Percentiles rank a stretch among this genome's conserved stretches.
These are phyloP conservation scores for Ophiocordyceps australis DNA, from an alignment of 2,329 filamentous ascomycete genomes.

Conservation along the genomic window DNA sequence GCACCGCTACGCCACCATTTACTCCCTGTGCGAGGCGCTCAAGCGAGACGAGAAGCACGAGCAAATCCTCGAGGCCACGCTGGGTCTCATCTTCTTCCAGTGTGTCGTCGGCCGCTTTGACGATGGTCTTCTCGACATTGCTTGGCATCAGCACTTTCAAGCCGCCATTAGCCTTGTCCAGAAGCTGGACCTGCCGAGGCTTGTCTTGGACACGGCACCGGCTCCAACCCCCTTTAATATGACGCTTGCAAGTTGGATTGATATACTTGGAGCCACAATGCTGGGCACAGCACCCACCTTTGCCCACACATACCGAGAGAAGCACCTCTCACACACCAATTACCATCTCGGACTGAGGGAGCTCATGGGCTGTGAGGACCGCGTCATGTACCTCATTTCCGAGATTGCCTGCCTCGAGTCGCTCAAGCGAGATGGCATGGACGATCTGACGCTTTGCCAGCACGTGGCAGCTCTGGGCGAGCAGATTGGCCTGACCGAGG, in stretches of 20 bases:
- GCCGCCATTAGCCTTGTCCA: conserved; percentile 72
- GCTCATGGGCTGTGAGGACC: conserved; percentile 94
- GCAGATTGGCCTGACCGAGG: conserved; percentile 71
- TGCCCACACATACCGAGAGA: conserved; percentile 87
- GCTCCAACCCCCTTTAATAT: conserved; percentile 76
- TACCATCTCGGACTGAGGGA: conserved; percentile 59
- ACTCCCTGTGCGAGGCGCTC: conserved; percentile 67
- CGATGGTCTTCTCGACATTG: conserved; percentile 74
- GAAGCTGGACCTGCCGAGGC: conserved; percentile 60
- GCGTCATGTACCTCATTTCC: conserved; percentile 93
- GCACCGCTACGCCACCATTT: conserved; percentile 77
- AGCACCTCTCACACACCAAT: conserved; percentile 55
- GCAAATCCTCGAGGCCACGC: conserved; percentile 77
- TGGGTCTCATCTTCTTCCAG: conserved; percentile 94
- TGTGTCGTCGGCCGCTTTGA: conserved; percentile 76
- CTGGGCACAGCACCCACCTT: conserved; percentile 71
- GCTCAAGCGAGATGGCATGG: conserved; percentile 66
- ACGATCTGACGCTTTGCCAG: conserved; percentile 70
- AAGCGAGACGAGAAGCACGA: conserved; percentile 66
- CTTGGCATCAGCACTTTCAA: conserved; percentile 95
- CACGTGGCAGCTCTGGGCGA: conserved; percentile 79
- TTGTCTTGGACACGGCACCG: conserved; percentile 38
- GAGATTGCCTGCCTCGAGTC: conserved; percentile 94
- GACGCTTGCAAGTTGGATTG: conserved; percentile 87
- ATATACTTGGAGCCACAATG: conserved; percentile 91